These are phyloP conservation scores for Kingdonia uniflora DNA, from an alignment of 164 flowering plant genomes.

Conservation along the genomic window DNA sequence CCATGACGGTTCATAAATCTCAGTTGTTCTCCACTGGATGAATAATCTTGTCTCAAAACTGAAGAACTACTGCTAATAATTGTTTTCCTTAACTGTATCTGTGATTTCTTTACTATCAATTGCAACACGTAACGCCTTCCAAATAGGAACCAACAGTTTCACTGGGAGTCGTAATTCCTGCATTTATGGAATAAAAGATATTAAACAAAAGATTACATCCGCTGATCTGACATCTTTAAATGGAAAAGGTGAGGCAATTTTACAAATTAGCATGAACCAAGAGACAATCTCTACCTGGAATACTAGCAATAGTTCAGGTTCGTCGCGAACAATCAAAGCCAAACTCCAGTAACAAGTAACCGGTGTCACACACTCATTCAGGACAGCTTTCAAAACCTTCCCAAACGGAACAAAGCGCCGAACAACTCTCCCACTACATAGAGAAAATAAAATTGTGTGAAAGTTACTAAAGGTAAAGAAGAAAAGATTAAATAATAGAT, in stretches of 20 bases:
- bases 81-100: conserved; percentile 5
- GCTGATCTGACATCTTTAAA: no score
- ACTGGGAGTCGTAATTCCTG: conserved; percentile 67
- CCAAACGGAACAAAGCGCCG: conserved; percentile 64
- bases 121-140: conserved; percentile 73
- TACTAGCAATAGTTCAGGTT: conserved; percentile 52
- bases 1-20: no score
- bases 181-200: not conserved
- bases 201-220: no score
- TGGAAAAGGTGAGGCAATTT: no score
- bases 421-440: conserved; percentile 40
- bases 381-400: conserved; percentile 68
- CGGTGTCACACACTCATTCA: conserved; percentile 80
- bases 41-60: no score
- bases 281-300: conserved; percentile 48
- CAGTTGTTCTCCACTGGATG: no score
- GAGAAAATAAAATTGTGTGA: not conserved
- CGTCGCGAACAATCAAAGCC: conserved; percentile 51
- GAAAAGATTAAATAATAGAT: no score
- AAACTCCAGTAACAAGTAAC: conserved; percentile 92
- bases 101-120: conserved; percentile 16
- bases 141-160: conserved; percentile 70
- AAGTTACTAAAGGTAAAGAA: no score
- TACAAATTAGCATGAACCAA: not conserved
- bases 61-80: not conserved